Conservation (phyloP, 176 grass and related monocot species). For the Carex scoparia region DNA sequence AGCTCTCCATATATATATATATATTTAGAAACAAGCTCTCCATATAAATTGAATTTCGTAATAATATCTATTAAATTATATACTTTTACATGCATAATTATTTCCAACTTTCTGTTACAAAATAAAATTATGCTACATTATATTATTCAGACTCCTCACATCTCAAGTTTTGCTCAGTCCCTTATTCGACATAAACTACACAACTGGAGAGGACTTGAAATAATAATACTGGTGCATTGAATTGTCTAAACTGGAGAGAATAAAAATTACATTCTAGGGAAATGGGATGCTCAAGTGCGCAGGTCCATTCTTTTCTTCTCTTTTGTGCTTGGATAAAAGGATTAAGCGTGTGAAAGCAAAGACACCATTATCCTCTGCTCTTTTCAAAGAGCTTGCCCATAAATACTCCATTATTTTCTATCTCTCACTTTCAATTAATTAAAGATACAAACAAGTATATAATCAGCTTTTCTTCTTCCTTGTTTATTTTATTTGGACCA, state of each 20-base stretch:
- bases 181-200: too few species aligned
- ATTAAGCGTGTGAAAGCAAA: neutral
- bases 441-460: neutral
- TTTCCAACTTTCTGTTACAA: too few species aligned
- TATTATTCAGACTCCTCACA: too few species aligned
- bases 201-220: neutral
- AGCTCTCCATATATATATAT: too few species aligned
- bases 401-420: neutral
- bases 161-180: too few species aligned
- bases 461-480: neutral
- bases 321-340: neutral
- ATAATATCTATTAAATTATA: too few species aligned
- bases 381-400: slow-evolving; percentile 18
- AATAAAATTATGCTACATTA: too few species aligned
- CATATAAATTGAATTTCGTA: too few species aligned
- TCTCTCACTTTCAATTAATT: neutral
- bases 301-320: neutral
- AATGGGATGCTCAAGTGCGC: neutral
- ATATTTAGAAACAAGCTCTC: too few species aligned
- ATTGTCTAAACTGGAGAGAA: neutral
- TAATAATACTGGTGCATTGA: neutral
- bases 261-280: neutral
- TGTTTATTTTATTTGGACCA: neutral
- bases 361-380: neutral
- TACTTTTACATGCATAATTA: too few species aligned